Evolutionary conservation across 805 yeast genomes (phyloP), one percentile per base, ranked within the genome.

Genomic region (Starmerella stigmatis): DNA sequence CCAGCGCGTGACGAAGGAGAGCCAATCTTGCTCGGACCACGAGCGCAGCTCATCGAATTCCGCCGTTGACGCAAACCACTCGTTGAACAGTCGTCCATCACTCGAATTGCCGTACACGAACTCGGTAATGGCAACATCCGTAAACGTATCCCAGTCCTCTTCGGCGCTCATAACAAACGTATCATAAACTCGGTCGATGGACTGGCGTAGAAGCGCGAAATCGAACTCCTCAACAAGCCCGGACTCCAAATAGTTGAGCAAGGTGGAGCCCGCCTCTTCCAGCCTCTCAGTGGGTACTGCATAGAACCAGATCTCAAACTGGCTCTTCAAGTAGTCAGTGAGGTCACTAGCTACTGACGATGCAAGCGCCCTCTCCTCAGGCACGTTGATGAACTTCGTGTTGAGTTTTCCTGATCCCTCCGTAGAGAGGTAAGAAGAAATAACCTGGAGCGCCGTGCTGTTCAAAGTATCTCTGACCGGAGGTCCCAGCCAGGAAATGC

Each of bases 401-500:
- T 76, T 76, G 48, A 92, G 72, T 21, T 86, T 69, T 2, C 96
- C 82, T 36, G 85, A 75, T 0, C 94, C 77, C 2, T 81, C 75
- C 40, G 78, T 81, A 4, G 94, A 76, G 43, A 89, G 71, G 60
- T 89, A 92, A 22, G 74, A 71, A 16, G 86, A 74, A 13, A 92
- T 53, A 41, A 81, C 70, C 40, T 82, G 81, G 17, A 86, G 61
- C 0, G 96, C 96, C 32, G 79, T 68, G 58, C 76, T 78, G 6
- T 65, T 66, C 17, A 77, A 58, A 12, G 68, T 59, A 33, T 80
- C 75, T 9, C 63, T 58, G 30, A 72, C 73, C 12, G 68, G 65
- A 8, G 94, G 94, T 7, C 96, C 96, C 41, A 84, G 70, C 89
- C 94, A 88, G 3, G 82, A 68, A 21, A 92, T 63, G 15, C 72